Conservation (phyloP, 2,329 filamentous ascomycete species). For the Fusarium musae region DNA sequence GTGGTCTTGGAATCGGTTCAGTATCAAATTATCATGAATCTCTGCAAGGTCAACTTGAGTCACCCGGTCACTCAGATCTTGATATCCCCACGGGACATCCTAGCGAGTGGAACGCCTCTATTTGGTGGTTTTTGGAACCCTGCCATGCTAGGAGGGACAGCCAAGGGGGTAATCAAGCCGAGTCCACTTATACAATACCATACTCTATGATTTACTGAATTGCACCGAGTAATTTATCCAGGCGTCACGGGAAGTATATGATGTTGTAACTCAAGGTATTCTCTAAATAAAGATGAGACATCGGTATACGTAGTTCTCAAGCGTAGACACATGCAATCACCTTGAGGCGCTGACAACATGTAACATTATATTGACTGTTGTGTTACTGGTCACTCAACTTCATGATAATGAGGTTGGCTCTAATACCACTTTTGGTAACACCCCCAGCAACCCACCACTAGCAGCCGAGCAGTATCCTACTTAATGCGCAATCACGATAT, state of each 20-base stretch:
- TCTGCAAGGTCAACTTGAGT: slow-evolving; percentile 6
- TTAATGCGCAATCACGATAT: neutral
- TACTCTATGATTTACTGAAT: neutral
- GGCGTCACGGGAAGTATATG: neutral
- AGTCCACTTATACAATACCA: neutral
- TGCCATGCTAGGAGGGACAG: neutral
- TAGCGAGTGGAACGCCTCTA: slow-evolving; percentile 24
- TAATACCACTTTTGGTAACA: slow-evolving; percentile 1
- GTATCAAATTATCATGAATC: neutral
- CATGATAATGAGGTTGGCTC: neutral
- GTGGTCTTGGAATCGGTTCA: neutral
- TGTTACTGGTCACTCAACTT: neutral
- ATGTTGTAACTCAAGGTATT: neutral
- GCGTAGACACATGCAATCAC: neutral
- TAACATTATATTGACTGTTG: neutral
- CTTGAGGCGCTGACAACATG: slow-evolving; percentile 1
- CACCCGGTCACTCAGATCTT: slow-evolving; percentile 15
- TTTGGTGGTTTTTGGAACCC: slow-evolving; percentile 8
- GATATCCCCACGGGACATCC: slow-evolving; percentile 4
- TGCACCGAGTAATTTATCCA: slow-evolving; percentile 34
- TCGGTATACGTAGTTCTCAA: neutral
- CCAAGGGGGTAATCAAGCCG: neutral
- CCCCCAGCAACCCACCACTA: neutral
- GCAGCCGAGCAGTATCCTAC: neutral
- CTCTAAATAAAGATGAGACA: neutral